Conservation (phyloP, 2,329 filamentous ascomycete species). For the Ascochyta viciae-villosae region DNA sequence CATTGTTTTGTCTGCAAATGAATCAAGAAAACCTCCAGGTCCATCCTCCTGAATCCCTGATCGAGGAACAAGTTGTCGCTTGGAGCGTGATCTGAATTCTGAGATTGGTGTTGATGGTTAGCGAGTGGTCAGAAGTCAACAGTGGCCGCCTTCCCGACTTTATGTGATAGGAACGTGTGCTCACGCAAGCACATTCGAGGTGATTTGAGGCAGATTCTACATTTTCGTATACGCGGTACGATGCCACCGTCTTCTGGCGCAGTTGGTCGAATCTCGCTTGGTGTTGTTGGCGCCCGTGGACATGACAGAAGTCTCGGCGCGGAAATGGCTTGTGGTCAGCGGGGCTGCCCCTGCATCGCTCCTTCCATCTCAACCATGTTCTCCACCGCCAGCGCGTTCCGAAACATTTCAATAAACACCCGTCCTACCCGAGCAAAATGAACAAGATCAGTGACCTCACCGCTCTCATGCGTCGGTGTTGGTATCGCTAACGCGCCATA, state of each 20-base stretch:
- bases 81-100: not conserved
- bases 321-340: conserved; percentile 1
- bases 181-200: conserved; percentile 12
- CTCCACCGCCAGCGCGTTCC: conserved; percentile 8
- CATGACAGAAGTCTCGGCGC: not conserved
- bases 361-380: conserved; percentile 7
- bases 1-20: not conserved
- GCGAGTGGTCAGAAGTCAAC: not conserved
- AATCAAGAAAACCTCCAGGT: not conserved
- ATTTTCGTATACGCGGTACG: not conserved
- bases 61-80: not conserved
- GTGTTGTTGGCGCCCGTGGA: not conserved
- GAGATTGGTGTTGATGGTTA: not conserved
- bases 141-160: not conserved
- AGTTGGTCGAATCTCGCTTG: conserved; percentile 4
- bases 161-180: not conserved
- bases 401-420: conserved; percentile 14
- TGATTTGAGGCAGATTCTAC: conserved; percentile 6
- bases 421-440: not conserved
- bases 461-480: not conserved
- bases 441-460: conserved; percentile 9
- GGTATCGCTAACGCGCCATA: conserved; percentile 47
- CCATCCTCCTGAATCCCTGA: conserved; percentile 1
- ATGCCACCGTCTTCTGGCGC: not conserved
- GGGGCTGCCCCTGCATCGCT: conserved; percentile 14